phyloP scores from a whole-genome alignment of 768 basidiomycete genomes.

The Astraeus odoratus region DNA sequence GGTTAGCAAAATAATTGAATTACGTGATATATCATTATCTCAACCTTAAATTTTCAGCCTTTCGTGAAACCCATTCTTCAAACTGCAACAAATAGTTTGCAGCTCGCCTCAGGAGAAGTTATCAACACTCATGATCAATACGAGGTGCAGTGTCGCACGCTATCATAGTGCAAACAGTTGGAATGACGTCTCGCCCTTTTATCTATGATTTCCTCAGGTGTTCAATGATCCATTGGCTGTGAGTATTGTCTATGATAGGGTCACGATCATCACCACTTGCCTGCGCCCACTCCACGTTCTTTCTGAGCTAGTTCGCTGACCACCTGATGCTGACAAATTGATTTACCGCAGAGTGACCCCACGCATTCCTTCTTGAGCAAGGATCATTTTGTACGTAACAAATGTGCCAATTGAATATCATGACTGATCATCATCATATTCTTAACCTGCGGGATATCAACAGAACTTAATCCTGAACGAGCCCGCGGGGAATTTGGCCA shows the following conservation, averaged over 20 bases:
- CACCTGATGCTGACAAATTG: conserved; percentile 1
- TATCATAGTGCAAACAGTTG: no score
- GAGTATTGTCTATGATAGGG: conserved; percentile 23
- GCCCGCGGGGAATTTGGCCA: conserved; percentile 71
- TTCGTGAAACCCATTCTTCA: conserved; percentile 76
- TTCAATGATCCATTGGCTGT: conserved; percentile 81
- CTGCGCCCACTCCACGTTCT: neutral
- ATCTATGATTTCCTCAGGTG: conserved; percentile 28
- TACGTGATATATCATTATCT: no score
- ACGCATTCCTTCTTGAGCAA: conserved; percentile 87
- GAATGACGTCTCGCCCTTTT: neutral
- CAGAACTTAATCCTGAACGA: conserved; percentile 79
- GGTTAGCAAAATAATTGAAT: no score
- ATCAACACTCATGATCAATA: conserved; percentile 79
- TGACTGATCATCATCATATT: no score
- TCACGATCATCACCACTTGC: neutral
- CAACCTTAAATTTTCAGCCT: conserved; percentile 50
- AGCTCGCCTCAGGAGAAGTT: conserved; percentile 64
- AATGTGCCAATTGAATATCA: no score
- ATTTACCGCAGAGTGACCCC: conserved; percentile 57
- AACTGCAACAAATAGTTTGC: conserved; percentile 57
- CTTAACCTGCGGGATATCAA: no score
- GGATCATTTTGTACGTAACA: conserved; percentile 71
- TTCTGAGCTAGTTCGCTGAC: no score
- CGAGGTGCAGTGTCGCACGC: conserved; percentile 42